These are phyloP conservation scores for Cladophialophora carrionii DNA, from an alignment of 2,329 filamentous ascomycete genomes.

Conservation along the genomic window DNA sequence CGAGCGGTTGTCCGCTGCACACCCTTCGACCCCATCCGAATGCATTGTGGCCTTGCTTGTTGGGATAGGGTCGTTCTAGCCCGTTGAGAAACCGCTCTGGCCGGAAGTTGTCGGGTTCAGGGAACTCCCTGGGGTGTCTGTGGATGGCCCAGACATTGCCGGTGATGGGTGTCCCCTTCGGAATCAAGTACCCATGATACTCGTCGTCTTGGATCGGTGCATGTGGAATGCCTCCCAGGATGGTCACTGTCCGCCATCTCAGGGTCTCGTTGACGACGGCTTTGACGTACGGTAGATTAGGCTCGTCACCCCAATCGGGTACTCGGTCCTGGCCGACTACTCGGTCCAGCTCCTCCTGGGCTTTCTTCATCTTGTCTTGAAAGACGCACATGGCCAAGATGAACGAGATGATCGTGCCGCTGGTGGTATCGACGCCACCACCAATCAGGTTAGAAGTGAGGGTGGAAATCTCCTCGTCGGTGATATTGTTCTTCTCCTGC, in stretches of 20 bases:
- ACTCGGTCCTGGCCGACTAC: conserved; percentile 46
- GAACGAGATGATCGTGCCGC: conserved; percentile 41
- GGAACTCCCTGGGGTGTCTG: conserved; percentile 47
- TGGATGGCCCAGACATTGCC: conserved; percentile 38
- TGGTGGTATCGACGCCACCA: conserved; percentile 41
- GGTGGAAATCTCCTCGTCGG: conserved; percentile 51
- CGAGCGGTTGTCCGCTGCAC: conserved; percentile 59
- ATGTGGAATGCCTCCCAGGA: conserved; percentile 44
- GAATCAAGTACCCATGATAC: conserved; percentile 56
- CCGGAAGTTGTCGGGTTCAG: conserved; percentile 46
- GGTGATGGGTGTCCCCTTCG: conserved; percentile 48
- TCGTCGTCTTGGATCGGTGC: conserved; percentile 51
- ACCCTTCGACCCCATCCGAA: conserved; percentile 62
- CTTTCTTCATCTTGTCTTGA: conserved; percentile 52
- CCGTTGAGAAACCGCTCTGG: conserved; percentile 50
- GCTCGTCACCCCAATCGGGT: conserved; percentile 46
- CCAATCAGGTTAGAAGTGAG: conserved; percentile 52
- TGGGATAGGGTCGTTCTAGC: conserved; percentile 51
- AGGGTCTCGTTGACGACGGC: conserved; percentile 47
- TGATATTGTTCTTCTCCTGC: conserved; percentile 52
- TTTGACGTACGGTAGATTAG: conserved; percentile 44
- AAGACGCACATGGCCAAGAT: conserved; percentile 46
- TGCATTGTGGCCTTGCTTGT: conserved; percentile 58
- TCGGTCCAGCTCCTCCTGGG: conserved; percentile 52
- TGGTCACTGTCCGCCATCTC: conserved; percentile 45